Base-by-base conservation (phyloP, 1,284 basidiomycete species). In the Austroboletus novae-zelandiae region DNA sequence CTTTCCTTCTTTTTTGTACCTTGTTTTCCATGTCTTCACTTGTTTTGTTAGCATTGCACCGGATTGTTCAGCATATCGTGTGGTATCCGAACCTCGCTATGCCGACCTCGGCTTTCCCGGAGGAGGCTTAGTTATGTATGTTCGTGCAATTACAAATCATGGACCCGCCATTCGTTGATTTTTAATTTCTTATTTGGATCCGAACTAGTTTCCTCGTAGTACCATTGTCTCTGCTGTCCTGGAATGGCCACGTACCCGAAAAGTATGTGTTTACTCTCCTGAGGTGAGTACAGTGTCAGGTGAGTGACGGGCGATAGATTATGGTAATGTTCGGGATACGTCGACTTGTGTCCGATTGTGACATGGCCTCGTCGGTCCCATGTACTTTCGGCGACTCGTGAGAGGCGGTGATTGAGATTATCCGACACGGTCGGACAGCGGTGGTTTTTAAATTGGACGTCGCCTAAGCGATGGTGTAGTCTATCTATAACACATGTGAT, bases 31-130 rank as follows among this genome's bases (percentile, higher is more conserved):
- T 35, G 17, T 40, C 27, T 34, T 25, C 20, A 23, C 31, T 40
- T 37, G 23, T 40, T 18, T 36, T 3, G 25, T 43, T 43, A 29
- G 41, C 51, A 57, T 48, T 43, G 32, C 45, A 53, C 50, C 9
- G 58, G 58, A 66, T 57, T 47, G 48, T 53, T 14, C 36, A 51
- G 40, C 58, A 53, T 48, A 47, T 50, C 35, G 46, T 47, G 45
- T 58, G 56, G 55, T 52, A 39, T 43, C 36, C 30, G 48, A 49
- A 43, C n/a, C 15, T 44, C 40, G 53, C 48, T 61, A 47, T 46
- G 27, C 40, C 54, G 41, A 47, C 36, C 40, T 53, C 50, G 52
- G 51, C 39, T 53, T 50, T 52, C 47, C 45, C 47, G 55, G 50
- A 46, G 62, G 52, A 50, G 50, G 51, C 42, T 39, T 51, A 50